A percentile compares a stretch with the other conserved stretches of the same genome.
Conservation (phyloP, 2,329 filamentous ascomycete genomes). For the Lasiodiplodia citricola region DNA sequence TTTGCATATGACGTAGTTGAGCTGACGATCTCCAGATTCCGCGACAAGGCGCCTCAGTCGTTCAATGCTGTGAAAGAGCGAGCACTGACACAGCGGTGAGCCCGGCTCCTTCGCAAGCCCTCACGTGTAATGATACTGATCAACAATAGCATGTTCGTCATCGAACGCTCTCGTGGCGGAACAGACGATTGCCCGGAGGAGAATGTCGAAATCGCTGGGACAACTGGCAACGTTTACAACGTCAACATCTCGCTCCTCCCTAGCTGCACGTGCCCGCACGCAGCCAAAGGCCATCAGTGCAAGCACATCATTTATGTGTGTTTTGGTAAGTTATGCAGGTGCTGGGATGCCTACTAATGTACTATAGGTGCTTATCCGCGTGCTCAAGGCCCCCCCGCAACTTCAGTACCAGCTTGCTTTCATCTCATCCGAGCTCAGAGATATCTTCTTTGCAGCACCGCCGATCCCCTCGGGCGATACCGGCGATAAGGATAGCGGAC, state of each 20-base stretch:
- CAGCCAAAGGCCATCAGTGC: constrained; percentile 63
- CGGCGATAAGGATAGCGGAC: constrained; percentile 52
- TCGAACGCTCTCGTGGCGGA: constrained; percentile 55
- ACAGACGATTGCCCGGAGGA: constrained; percentile 57
- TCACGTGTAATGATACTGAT: constrained; percentile 35
- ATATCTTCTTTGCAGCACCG: constrained; percentile 61
- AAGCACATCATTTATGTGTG: constrained; percentile 68
- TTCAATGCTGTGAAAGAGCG: constrained; percentile 56
- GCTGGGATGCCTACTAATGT: constrained; percentile 12
- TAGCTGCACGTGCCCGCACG: constrained; percentile 62
- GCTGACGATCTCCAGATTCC: constrained; percentile 33
- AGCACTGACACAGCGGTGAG: constrained; percentile 53
- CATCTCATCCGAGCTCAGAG: constrained; percentile 61
- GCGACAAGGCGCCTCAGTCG: constrained; percentile 49
- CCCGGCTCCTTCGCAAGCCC: background rate
- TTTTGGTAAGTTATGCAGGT: background rate
- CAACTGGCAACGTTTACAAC: constrained; percentile 67
- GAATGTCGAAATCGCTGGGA: constrained; percentile 62
- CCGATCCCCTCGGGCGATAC: constrained; percentile 51
- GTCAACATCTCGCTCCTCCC: constrained; percentile 60
- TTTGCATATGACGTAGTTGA: background rate
- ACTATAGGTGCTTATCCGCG: constrained; percentile 58
- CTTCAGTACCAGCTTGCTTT: constrained; percentile 66
- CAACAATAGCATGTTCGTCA: constrained; percentile 56
- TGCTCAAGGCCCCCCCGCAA: constrained; percentile 61